Conservation (phyloP, 352 stramenopile genomes). For the Globisporangium iwayamae region DNA sequence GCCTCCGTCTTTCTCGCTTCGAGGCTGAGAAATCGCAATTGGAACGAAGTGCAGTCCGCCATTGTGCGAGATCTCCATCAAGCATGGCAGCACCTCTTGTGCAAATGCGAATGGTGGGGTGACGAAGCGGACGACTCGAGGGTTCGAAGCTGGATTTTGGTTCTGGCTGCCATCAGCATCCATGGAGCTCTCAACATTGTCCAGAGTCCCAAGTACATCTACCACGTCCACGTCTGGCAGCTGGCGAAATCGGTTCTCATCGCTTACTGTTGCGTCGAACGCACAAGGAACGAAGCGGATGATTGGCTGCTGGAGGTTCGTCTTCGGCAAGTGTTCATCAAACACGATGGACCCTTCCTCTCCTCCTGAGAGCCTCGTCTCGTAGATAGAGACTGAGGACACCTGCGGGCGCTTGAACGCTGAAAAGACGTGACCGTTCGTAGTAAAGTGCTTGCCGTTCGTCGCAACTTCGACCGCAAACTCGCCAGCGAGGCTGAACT, state of each 20-base stretch:
- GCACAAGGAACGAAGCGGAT: constrained; percentile 38
- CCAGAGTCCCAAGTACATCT: background rate
- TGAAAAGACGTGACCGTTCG: constrained; percentile 50
- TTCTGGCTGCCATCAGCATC: background rate
- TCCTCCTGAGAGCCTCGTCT: constrained; percentile 29
- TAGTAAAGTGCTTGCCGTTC: constrained; percentile 78
- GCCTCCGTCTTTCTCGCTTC: background rate
- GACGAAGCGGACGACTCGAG: constrained; percentile 22
- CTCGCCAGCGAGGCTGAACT: constrained; percentile 54
- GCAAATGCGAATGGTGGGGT: constrained; percentile 22
- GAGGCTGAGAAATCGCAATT: constrained; percentile 20
- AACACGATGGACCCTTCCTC: constrained; percentile 35
- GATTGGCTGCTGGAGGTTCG: constrained; percentile 22
- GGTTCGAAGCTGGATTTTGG: background rate
- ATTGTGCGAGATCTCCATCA: constrained; percentile 61
- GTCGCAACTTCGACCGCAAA: constrained; percentile 75
- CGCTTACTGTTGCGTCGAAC: constrained; percentile 5
- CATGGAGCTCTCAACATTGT: background rate
- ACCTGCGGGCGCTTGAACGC: constrained; percentile 45
- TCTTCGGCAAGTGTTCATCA: constrained; percentile 35
- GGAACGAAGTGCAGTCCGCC: constrained; percentile 38
- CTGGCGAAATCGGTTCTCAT: background rate
- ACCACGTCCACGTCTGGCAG: background rate
- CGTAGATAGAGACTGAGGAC: constrained; percentile 36
- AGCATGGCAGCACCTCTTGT: constrained; percentile 26